A percentile compares a stretch with the other conserved stretches of the same genome.
phyloP scores from a whole-genome alignment of 306 rosid genomes.

The Lablab purpureus region DNA sequence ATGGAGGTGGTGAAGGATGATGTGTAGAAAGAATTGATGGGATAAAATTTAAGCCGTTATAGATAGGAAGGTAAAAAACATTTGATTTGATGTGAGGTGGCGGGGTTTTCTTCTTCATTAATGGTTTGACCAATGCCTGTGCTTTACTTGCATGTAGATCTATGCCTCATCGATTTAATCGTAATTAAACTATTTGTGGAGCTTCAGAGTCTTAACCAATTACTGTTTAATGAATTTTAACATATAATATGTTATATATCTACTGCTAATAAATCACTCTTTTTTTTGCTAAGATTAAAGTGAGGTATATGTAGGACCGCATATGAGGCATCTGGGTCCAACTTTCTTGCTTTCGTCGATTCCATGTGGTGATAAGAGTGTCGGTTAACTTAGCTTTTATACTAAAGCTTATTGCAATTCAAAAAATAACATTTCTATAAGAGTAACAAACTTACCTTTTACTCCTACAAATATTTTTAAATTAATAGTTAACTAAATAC shows the following conservation, averaged over 20 bases:
- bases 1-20: not conserved
- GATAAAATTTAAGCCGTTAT: not conserved
- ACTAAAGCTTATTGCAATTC: not conserved
- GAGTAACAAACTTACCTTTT: too few species aligned
- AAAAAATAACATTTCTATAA: not conserved
- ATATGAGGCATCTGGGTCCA: not conserved
- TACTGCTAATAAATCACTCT: not conserved
- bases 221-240: too few species aligned
- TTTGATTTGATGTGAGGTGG: slow-evolving; percentile 1
- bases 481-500: not conserved
- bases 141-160: not conserved
- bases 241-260: not conserved
- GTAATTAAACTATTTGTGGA: too few species aligned
- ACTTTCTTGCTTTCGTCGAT: not conserved
- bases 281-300: too few species aligned
- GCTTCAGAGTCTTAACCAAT: too few species aligned
- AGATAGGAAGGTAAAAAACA: not conserved
- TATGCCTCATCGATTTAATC: not conserved
- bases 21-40: not conserved
- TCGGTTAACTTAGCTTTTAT: not conserved
- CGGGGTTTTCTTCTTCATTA: not conserved
- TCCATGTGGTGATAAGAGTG: not conserved
- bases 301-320: not conserved
- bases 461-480: not conserved
- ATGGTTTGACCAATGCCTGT: not conserved